Base-by-base conservation (phyloP, 495 filamentous ascomycete genomes). In the Annulohypoxylon bovei region DNA sequence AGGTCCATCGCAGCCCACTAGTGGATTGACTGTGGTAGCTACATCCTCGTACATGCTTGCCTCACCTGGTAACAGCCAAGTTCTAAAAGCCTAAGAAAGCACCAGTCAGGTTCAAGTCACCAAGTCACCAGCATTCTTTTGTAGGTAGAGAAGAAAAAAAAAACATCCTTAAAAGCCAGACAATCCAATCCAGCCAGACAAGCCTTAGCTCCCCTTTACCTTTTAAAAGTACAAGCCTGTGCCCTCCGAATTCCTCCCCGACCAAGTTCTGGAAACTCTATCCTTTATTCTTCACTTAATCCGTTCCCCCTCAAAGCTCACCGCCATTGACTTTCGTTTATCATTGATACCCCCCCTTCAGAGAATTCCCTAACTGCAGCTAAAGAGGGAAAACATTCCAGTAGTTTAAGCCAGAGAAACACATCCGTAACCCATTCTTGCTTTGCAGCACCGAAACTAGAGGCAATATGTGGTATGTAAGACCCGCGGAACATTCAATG, bases 401-500 rank as follows among this genome's bases (percentile, higher is more conserved):
- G 44, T 47, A 54, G 63, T 53, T 58, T 37, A 50, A 33, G 42
- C 62, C 49, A 66, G 42, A 71, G 35, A 66, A 61, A 42, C 39
- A 16, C 39, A 18, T 2, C 39, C 11, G 39, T 35, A 62, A 28
- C 35, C 20, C 44, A 62, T 71, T 62, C 44, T 49, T 50, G 32
- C 56, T 62, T 63, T 68, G 55, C 59, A 27, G 59, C 35, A 63
- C 32, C 54, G 30, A 59, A 56, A 39, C 52, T 61, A 63, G 33
- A 71, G 55, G 35, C 63, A 73, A 68, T 25, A 73, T 73, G 70
- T 73, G 70, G 70, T 73, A 73, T 59, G 70, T 73, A 53, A 42
- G 44, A 68, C 30, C 54, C 32, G 30, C 59, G 47, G 44, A 40
- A 50, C 44, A 42, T 11, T 22, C 68, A 52, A 22, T 33, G n/a